Percentiles rank a stretch among this genome's conserved stretches.
Conservation (phyloP, 768 basidiomycete genomes). For the Tricholoma hemisulphureum region DNA sequence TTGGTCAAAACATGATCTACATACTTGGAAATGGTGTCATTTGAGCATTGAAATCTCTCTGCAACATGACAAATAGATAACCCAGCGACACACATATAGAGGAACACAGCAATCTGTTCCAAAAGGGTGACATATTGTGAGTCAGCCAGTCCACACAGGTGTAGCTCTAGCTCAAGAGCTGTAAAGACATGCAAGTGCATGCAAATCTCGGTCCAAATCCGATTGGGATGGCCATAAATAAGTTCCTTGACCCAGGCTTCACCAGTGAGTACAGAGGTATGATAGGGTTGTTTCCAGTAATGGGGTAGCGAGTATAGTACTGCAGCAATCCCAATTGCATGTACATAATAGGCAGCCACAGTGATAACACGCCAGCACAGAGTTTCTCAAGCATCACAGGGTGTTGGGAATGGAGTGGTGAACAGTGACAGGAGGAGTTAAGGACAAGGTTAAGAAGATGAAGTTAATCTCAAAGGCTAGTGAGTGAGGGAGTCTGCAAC, state of each 20-base stretch:
- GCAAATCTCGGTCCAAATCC: constrained; percentile 15
- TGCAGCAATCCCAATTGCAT: too few species aligned
- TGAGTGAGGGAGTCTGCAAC: too few species aligned
- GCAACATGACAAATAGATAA: too few species aligned
- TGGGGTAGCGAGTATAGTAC: neutral
- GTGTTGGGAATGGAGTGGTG: too few species aligned
- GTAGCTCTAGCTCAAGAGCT: constrained; percentile 10
- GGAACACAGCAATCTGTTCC: neutral
- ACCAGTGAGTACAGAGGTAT: constrained; percentile 13
- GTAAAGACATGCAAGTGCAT: constrained; percentile 19
- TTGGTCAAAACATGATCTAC: too few species aligned
- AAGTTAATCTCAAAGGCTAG: too few species aligned
- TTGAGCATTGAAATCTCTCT: too few species aligned
- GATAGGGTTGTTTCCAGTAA: constrained; percentile 19
- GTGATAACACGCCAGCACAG: neutral
- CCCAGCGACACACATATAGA: too few species aligned
- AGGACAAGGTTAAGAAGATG: too few species aligned
- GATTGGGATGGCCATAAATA: constrained; percentile 16
- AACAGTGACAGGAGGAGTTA: too few species aligned
- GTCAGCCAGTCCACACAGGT: constrained; percentile 19
- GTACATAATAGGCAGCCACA: neutral
- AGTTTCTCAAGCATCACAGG: too few species aligned
- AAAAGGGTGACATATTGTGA: constrained; percentile 10
- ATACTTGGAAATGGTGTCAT: too few species aligned
- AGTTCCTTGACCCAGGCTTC: constrained; percentile 19